Evolutionary conservation across 768 basidiomycete genomes (phyloP).

Genomic region (Xanthoconium purpureum): DNA sequence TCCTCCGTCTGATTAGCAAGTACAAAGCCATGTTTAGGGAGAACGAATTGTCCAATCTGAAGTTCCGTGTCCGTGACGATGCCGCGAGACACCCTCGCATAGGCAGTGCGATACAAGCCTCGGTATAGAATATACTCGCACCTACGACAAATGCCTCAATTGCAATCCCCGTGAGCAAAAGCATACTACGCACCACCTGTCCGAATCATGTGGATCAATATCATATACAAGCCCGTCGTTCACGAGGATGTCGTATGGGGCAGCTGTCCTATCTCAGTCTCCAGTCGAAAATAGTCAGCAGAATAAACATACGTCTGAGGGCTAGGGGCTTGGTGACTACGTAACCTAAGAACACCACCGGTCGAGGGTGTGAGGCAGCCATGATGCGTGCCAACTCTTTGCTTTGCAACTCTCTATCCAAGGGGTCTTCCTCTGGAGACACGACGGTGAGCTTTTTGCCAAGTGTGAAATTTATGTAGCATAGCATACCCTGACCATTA

Average conservation of each 20-base stretch:
- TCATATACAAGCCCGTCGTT: conserved; percentile 79
- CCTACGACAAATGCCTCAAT: conserved; percentile 37
- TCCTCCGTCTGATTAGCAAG: conserved; percentile 57
- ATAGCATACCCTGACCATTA: conserved; percentile 80
- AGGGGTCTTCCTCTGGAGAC: conserved; percentile 71
- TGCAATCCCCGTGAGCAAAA: not conserved
- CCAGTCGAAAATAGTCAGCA: not conserved
- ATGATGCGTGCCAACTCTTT: conserved; percentile 79
- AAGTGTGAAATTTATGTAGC: not conserved
- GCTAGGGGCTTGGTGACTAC: conserved; percentile 71
- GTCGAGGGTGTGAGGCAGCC: conserved; percentile 62
- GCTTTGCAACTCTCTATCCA: conserved; percentile 87
- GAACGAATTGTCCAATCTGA: conserved; percentile 81
- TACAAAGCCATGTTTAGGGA: conserved; percentile 55
- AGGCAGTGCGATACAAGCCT: conserved; percentile 74
- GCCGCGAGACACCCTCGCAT: conserved; percentile 77
- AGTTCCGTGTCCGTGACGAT: conserved; percentile 89
- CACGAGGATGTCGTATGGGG: conserved; percentile 73
- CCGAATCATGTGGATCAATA: conserved; percentile 68
- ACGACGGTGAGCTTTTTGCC: not conserved
- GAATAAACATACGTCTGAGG: conserved; percentile 48
- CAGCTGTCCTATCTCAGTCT: conserved; percentile 41
- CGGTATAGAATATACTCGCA: conserved; percentile 92
- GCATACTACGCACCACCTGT: conserved; percentile 56
- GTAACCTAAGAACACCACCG: conserved; percentile 79